Base-by-base conservation (phyloP, 306 rosid species). In the Nissolia schottii region DNA sequence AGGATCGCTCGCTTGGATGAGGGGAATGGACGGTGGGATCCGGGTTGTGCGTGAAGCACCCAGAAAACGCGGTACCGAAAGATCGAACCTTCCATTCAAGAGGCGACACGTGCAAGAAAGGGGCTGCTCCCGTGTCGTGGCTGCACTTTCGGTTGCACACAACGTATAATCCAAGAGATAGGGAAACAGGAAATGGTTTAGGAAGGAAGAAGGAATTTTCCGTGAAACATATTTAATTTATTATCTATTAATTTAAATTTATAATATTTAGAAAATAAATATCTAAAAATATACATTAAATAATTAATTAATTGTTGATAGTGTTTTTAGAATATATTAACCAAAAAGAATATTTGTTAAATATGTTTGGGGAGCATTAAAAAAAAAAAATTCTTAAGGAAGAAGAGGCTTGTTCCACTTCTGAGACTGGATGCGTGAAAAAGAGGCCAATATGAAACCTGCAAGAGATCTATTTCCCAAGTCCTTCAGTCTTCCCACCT, bases 11-110 rank as follows among this genome's bases (percentile, higher is more conserved):
- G 6, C 61, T n/a, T 12, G 73, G 40, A 31, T 55, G 69, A 82
- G 69, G 6, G 49, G 20, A 60, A 79, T 55, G 67, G 83, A 86
- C 87, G 92, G 88, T 45, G 40, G 11, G 84, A 79, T 79, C 28
- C 0, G 15, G 1, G 1, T 10, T 62, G 16, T 74, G 80, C 75
- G 82, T 79, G 84, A 83, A 66, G 73, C 13, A 28, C 0, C 73
- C 48, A 20, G 76, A 64, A 75, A 56, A 18, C 7, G 29, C 78
- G 83, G 69, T 58, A 8, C 37, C 2, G 46, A 62, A 57, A 38
- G 67, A 64, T 46, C 0, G n/a, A 45, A 13, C 1, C 7, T 23
- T 0, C 4, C 3, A 40, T 11, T 64, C 1, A 8, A 23, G 23
- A 3, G 56, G 6, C 0, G 84, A 53, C 81, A 31, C 84, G 81